A percentile compares a stretch with the other conserved stretches of the same genome.
Conservation (phyloP, 2,329 filamentous ascomycete species). For the Fusarium pseudocircinatum region DNA sequence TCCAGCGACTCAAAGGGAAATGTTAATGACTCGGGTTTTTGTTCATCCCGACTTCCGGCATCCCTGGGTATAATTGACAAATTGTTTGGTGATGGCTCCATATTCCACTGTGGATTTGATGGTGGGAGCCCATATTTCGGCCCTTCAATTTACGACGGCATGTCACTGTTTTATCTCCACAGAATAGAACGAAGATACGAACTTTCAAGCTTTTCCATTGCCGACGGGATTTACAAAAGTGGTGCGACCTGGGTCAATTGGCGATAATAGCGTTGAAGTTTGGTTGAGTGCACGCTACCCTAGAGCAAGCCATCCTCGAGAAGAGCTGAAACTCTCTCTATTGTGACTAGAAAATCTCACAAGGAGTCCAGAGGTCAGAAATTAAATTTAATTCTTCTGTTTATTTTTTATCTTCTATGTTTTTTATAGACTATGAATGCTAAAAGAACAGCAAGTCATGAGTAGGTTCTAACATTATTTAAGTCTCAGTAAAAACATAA, state of each 20-base stretch:
- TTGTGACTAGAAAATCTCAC: too few species aligned
- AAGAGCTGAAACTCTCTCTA: too few species aligned
- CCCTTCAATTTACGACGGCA: neutral
- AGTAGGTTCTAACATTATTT: accelerated
- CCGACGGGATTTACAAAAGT: neutral
- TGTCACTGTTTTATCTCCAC: neutral
- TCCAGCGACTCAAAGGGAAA: too few species aligned
- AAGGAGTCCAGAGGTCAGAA: too few species aligned
- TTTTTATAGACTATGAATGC: too few species aligned
- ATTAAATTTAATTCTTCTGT: too few species aligned
- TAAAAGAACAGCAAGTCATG: too few species aligned
- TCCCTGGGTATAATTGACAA: neutral
- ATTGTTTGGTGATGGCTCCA: neutral
- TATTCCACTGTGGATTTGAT: neutral
- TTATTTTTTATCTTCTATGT: too few species aligned
- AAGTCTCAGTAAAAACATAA: too few species aligned
- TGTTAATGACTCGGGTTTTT: neutral
- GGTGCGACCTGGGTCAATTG: neutral
- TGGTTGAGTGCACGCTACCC: neutral
- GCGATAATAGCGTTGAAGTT: too few species aligned
- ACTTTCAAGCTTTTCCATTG: neutral
- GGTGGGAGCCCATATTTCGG: neutral
- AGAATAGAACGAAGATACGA: accelerated
- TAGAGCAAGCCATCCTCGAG: neutral
- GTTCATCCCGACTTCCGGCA: neutral